Conservation (phyloP, 2,329 filamentous ascomycete species). For the Epichloe baconii region DNA sequence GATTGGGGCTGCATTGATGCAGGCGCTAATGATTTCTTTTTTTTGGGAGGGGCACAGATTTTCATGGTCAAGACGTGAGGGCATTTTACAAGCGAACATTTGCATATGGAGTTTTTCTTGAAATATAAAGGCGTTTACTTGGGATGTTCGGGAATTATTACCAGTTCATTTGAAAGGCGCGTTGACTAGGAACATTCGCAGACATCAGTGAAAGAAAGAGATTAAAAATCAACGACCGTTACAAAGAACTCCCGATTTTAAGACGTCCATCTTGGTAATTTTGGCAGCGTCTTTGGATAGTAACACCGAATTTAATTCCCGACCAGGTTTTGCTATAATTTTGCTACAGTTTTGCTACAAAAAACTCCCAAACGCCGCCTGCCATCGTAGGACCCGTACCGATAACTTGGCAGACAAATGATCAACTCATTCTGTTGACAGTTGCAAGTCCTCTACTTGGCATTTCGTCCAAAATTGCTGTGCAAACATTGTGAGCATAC, state of each 20-base stretch:
- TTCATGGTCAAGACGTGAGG: constrained; percentile 49
- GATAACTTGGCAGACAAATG: neutral
- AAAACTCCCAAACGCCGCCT: neutral
- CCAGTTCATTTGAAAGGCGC: too few relatives aligned
- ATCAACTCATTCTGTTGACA: neutral
- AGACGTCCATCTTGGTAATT: rapidly evolving
- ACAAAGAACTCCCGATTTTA: too few relatives aligned
- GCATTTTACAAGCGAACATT: neutral
- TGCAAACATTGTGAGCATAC: neutral
- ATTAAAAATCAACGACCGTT: too few relatives aligned
- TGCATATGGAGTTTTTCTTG: neutral
- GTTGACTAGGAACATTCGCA: too few relatives aligned
- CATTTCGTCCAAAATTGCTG: constrained; percentile 23
- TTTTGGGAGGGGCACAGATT: constrained; percentile 32
- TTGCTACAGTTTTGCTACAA: neutral
- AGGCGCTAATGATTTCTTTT: neutral
- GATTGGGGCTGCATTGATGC: neutral
- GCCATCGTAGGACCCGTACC: neutral
- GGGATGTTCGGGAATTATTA: too few relatives aligned
- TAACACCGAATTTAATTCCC: too few relatives aligned
- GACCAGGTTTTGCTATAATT: too few relatives aligned
- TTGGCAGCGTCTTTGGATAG: too few relatives aligned
- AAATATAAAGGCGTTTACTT: neutral
- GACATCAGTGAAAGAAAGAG: too few relatives aligned
- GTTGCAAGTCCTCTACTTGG: constrained; percentile 8